These are phyloP conservation scores for Nemophila menziesii DNA, from an alignment of 257 asterid genomes.

Conservation along the genomic window DNA sequence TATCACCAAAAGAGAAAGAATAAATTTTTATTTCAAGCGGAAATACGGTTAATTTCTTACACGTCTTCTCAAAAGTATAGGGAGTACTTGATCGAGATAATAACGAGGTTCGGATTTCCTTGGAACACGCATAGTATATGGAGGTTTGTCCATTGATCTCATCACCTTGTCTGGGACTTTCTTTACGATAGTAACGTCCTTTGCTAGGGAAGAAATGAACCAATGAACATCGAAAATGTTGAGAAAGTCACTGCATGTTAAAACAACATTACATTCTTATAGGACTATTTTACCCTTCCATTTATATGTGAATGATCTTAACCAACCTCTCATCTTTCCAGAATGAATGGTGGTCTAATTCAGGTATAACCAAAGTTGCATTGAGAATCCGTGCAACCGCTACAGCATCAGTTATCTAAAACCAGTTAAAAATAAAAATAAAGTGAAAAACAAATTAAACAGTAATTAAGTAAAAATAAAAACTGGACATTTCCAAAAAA, in stretches of 20 bases:
- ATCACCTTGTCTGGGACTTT: constrained; percentile 93
- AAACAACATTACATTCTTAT: constrained; percentile 14
- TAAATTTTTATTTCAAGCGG: background rate
- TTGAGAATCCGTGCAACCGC: constrained; percentile 92
- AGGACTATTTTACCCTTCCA: too few species aligned
- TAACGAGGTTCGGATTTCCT: constrained; percentile 94
- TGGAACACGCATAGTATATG: constrained; percentile 98
- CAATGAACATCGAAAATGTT: constrained; percentile 86
- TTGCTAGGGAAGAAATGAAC: constrained; percentile 89
- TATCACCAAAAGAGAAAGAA: constrained; percentile 6
- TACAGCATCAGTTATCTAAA: constrained; percentile 95
- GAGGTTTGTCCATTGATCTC: constrained; percentile 98
- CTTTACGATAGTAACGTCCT: constrained; percentile 76
- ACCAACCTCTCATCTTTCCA: constrained; percentile 97
- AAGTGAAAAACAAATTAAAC: constrained; percentile 7
- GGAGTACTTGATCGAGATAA: constrained; percentile 92
- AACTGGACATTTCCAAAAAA: background rate
- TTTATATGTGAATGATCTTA: constrained; percentile 10
- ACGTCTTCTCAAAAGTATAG: constrained; percentile 77
- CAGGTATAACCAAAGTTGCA: constrained; percentile 94
- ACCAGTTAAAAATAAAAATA: constrained; percentile 15
- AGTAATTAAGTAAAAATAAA: constrained; percentile 7
- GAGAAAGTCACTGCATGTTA: constrained; percentile 71
- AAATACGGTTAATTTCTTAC: constrained; percentile 35
- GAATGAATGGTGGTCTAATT: constrained; percentile 86